A percentile compares a stretch with the other conserved stretches of the same genome.
Evolutionary conservation across 2,329 filamentous ascomycete species (phyloP).

Genomic region (Arachnomyces sp.): DNA sequence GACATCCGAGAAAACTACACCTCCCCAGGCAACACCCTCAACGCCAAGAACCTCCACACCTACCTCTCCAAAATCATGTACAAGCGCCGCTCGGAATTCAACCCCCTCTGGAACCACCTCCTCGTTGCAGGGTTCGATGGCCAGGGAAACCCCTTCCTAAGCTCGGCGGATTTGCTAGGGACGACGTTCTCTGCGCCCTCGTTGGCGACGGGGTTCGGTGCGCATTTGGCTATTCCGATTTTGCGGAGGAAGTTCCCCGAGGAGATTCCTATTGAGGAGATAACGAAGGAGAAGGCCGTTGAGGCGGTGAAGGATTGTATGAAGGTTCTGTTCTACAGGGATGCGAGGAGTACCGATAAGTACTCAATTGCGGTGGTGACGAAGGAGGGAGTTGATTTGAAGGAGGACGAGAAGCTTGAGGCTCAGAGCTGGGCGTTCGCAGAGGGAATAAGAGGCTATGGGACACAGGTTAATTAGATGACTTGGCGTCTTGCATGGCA

Average conservation of each 20-base stretch:
- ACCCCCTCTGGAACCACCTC: constrained; percentile 94
- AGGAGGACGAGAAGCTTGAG: constrained; percentile 80
- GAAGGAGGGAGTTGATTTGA: constrained; percentile 77
- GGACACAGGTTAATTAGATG: constrained; percentile 60
- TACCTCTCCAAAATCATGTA: constrained; percentile 96
- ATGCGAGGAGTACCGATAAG: constrained; percentile 81
- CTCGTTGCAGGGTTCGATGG: constrained; percentile 84
- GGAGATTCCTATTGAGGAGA: constrained; percentile 63
- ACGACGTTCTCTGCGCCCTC: constrained; percentile 84
- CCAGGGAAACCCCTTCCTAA: constrained; percentile 74
- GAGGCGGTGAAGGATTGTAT: constrained; percentile 82
- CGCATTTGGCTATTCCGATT: constrained; percentile 86
- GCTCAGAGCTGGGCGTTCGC: constrained; percentile 98
- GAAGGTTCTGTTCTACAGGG: constrained; percentile 97
- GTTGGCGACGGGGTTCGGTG: constrained; percentile 86
- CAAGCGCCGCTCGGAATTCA: constrained; percentile 86
- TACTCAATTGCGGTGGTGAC: constrained; percentile 90
- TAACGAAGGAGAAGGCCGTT: constrained; percentile 71
- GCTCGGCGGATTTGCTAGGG: constrained; percentile 81
- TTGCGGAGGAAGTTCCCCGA: constrained; percentile 77
- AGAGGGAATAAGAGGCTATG: constrained; percentile 88
- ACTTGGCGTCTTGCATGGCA: neutral
- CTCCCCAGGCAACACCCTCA: constrained; percentile 50
- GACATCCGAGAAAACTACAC: constrained; percentile 84
- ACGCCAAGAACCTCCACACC: constrained; percentile 89